These are phyloP conservation scores for Cladosporium austrohemisphaericum DNA, from an alignment of 2,329 filamentous ascomycete species.

Conservation along the genomic window DNA sequence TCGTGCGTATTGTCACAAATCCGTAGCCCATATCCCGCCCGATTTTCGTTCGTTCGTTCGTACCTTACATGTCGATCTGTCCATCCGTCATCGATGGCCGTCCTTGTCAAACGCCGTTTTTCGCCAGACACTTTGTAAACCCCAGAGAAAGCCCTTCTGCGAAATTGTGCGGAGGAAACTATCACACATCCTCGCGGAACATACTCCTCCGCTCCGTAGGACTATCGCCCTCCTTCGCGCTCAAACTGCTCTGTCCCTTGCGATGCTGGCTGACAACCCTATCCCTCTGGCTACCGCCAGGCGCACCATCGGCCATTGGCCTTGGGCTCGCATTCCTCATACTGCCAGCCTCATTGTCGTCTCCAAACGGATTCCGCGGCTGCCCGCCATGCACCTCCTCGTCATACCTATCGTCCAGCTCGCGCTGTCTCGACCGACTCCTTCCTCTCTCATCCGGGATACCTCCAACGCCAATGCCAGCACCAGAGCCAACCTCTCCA, in stretches of 20 bases:
- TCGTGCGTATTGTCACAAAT: no score
- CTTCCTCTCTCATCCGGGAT: constrained; percentile 41
- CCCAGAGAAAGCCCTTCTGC: no score
- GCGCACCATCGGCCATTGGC: constrained; percentile 57
- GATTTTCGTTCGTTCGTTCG: no score
- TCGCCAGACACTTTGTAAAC: no score
- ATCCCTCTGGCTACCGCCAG: constrained; percentile 38
- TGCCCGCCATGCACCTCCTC: constrained; percentile 41
- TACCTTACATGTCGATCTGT: no score
- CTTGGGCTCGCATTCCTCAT: constrained; percentile 71
- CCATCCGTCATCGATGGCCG: no score
- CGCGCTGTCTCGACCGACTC: constrained; percentile 48
- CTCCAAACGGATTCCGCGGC: constrained; percentile 65
- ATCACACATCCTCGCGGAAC: constrained; percentile 69
- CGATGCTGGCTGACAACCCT: constrained; percentile 39
- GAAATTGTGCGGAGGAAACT: no score
- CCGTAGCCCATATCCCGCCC: no score
- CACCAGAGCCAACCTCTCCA: constrained; percentile 28
- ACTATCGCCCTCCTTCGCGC: constrained; percentile 45
- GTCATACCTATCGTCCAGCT: constrained; percentile 44
- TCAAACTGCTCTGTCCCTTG: constrained; percentile 34
- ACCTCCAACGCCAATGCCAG: constrained; percentile 31
- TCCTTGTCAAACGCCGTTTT: no score
- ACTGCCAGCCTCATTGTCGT: constrained; percentile 58
- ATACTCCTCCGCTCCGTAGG: constrained; percentile 66